Evolutionary conservation across 129 eudicot species (phyloP), one percentile per base, ranked within the genome.

Genomic region (Saposhnikovia divaricata): DNA sequence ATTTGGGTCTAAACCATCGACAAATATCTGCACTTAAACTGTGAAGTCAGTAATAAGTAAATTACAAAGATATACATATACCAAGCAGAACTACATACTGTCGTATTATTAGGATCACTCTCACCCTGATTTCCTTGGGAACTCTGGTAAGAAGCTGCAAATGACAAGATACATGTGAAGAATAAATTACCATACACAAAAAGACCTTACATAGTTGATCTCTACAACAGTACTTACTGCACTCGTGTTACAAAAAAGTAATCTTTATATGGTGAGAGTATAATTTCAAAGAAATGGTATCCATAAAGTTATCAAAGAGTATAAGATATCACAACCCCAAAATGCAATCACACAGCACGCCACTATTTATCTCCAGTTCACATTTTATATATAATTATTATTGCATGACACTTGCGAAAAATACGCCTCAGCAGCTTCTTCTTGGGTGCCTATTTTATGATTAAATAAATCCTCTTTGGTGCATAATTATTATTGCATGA

Each of bases 61-160:
- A 9, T 12, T 28, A 51, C 42, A 70, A 59, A 28, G 9, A 8
- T 8, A 27, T 8, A 68, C 27, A 80, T 16, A 40, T 2, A 71
- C 66, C 21, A 74, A 72, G 57, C 76, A 48, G 84, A 83, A n/a
- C n/a, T n/a, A n/a, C n/a, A n/a, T n/a, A n/a, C n/a, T n/a, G n/a
- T n/a, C n/a, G n/a, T n/a, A n/a, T 96, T 96, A 89, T 78, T 96
- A 9, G 96, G 99, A 75, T 96, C 99, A 85, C 90, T 89, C 84
- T 96, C 97, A 55, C 99, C 99, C 80, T 90, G 96, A 79, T 88
- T 89, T 89, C 91, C 97, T 83, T 87, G 97, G 83, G 93, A 75
- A 88, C 68, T 89, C 82, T 92, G 99, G 83, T 84, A 90, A 34
- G 97, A 74, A 82, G 89, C 99, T 96, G 99, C 89, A 86, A 74